These are phyloP conservation scores for Scheffersomyces stipitis DNA, from an alignment of 805 yeast species.

Conservation along the genomic window DNA sequence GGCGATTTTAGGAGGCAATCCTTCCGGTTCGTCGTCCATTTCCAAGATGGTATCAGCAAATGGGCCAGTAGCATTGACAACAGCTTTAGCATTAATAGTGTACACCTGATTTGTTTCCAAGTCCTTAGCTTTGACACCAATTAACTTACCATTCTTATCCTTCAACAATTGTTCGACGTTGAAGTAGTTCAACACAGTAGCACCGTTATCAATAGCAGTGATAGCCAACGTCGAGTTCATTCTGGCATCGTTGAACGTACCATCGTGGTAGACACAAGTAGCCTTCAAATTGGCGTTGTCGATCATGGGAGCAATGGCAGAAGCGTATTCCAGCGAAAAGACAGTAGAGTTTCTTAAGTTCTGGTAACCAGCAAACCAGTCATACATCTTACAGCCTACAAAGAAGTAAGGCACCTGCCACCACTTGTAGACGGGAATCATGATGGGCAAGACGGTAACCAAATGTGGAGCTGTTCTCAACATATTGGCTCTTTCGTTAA, in stretches of 20 bases:
- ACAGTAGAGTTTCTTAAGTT: conserved; percentile 78
- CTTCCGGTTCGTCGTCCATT: conserved; percentile 75
- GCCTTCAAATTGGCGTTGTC: conserved; percentile 79
- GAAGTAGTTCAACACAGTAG: conserved; percentile 84
- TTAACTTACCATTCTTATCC: conserved; percentile 55
- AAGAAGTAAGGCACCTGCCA: conserved; percentile 96
- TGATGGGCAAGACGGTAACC: conserved; percentile 80
- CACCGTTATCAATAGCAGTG: conserved; percentile 84
- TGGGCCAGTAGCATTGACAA: conserved; percentile 95
- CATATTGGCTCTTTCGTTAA: conserved; percentile 83
- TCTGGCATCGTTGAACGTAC: conserved; percentile 89
- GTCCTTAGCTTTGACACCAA: conserved; percentile 77
- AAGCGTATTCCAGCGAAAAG: conserved; percentile 62
- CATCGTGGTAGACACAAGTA: conserved; percentile 92
- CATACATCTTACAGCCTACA: conserved; percentile 88
- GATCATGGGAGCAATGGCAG: conserved; percentile 82
- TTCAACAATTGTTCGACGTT: conserved; percentile 77
- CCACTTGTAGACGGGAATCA: conserved; percentile 94
- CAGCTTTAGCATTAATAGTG: conserved; percentile 65
- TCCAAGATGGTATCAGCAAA: conserved; percentile 80
- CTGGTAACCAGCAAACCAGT: conserved; percentile 86
- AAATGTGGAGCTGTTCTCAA: conserved; percentile 91
- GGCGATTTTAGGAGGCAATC: conserved; percentile 55
- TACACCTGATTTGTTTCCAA: conserved; percentile 64
- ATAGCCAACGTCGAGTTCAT: conserved; percentile 84